Evolutionary conservation across 371 early-diverging fungal genomes (phyloP), one percentile per base, ranked within the genome.

Genomic region (Rhizopus microsporus): DNA sequence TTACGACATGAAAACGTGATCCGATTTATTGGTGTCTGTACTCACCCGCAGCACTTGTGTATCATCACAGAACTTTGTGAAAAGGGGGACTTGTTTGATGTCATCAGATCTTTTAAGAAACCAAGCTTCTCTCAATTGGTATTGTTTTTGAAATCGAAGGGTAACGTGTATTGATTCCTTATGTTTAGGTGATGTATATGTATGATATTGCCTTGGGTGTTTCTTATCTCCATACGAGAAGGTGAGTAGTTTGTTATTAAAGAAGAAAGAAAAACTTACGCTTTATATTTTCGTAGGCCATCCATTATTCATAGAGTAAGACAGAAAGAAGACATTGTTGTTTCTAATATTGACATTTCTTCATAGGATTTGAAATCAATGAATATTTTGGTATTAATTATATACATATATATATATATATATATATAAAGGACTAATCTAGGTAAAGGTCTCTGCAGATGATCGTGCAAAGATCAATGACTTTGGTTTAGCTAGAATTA

Each of bases 161-260:
- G 23, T 23, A 23, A 23, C 2, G 23, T 23, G 23, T 23, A 23
- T 23, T 23, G 23, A 23, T 23, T 23, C 23, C 23, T 7, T 15
- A 51, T 23, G 7, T 31, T 31, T 29, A 82, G 83, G 72, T 85
- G 49, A 87, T 83, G 81, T 87, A 82, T 42, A 91, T 91, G 91
- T 87, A 91, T 63, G 91, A 94, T 59, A 90, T 93, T 69, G 85
- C 90, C 3, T 66, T 90, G 29, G 91, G 86, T 37, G 83, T 90
- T 29, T 70, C 88, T 30, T 87, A 90, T 70, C 56, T 90, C 39
- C 89, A 90, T 56, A 77, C 74, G 17, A 62, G 72, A 60, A 68
- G 75, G 75, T 74, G 67, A 54, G 29, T 42, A 13, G 31, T 16
- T 34, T 42, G 15, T 54, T 49, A 45, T 44, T 51, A 0, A 46